A percentile compares a stretch with the other conserved stretches of the same genome.
Evolutionary conservation across 2,329 filamentous ascomycete species (phyloP).

Genomic region (Cordyceps militaris): DNA sequence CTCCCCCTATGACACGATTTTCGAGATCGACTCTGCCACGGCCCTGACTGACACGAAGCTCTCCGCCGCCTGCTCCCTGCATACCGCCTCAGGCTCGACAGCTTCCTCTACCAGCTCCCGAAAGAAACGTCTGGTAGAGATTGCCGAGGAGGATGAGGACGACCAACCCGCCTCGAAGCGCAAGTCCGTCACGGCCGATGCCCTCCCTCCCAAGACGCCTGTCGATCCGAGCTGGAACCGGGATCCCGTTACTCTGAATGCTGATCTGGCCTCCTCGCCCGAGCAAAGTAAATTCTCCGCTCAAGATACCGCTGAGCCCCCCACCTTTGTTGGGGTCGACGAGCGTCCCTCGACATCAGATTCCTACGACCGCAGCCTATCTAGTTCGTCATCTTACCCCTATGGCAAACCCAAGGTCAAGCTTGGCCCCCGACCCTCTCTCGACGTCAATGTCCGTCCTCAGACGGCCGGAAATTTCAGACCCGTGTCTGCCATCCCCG

Average conservation of each 20-base stretch:
- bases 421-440: constrained; percentile 75
- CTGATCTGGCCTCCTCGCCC: constrained; percentile 43
- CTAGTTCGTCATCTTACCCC: constrained; percentile 41
- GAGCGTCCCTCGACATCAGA: constrained; percentile 37
- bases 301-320: constrained; percentile 41
- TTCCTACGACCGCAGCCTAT: constrained; percentile 34
- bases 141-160: constrained; percentile 88
- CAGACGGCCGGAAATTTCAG: constrained; percentile 57
- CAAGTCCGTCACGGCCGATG: constrained; percentile 47
- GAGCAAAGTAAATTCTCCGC: constrained; percentile 42
- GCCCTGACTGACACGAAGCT: constrained; percentile 84
- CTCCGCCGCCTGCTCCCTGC: constrained; percentile 80
- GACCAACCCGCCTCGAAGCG: constrained; percentile 52
- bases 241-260: constrained; percentile 42
- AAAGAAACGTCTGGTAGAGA: constrained; percentile 75
- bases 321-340: constrained; percentile 43
- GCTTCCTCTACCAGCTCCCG: constrained; percentile 78
- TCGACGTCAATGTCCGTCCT: constrained; percentile 54
- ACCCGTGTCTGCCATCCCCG: constrained; percentile 72
- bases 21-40: constrained; percentile 65
- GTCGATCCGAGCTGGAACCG: constrained; percentile 17
- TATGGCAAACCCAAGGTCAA: constrained; percentile 75
- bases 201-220: constrained; percentile 24
- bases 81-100: constrained; percentile 78
- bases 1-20: constrained; percentile 77